A percentile compares a stretch with the other conserved stretches of the same genome.
Evolutionary conservation across 768 basidiomycete genomes (phyloP).

Genomic region (Xerocomellus amylosporus): DNA sequence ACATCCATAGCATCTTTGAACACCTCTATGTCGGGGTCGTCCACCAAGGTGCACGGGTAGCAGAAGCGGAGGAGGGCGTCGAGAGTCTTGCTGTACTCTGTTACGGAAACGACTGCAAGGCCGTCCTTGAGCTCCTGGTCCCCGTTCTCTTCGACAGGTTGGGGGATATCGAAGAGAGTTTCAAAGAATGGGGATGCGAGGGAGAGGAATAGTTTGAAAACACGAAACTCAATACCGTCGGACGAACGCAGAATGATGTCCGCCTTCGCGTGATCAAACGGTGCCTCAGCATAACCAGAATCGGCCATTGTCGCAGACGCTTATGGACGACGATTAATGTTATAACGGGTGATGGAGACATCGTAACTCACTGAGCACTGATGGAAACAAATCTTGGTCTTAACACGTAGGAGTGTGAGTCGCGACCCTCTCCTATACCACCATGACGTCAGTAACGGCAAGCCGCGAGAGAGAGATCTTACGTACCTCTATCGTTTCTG

Average conservation of each 20-base stretch:
- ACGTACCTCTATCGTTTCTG: too few species aligned
- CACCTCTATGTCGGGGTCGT: conserved; percentile 11
- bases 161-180: conserved; percentile 31
- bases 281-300: conserved; percentile 6
- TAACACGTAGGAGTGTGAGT: too few species aligned
- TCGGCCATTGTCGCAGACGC: neutral
- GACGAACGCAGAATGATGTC: conserved; percentile 29
- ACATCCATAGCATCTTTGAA: neutral
- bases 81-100: conserved; percentile 21
- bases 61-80: conserved; percentile 26
- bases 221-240: conserved; percentile 29
- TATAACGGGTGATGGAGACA: neutral
- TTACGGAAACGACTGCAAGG: conserved; percentile 16
- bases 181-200: conserved; percentile 30
- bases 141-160: conserved; percentile 11
- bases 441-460: neutral
- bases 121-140: conserved; percentile 19
- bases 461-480: too few species aligned
- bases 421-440: neutral
- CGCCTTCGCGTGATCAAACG: conserved; percentile 21
- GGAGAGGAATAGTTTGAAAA: conserved; percentile 27
- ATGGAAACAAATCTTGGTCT: neutral
- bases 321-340: neutral
- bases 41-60: conserved; percentile 19
- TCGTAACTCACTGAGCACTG: neutral